Conservation (phyloP, 2,329 filamentous ascomycete species). For the Colletotrichum neosansevieriae region DNA sequence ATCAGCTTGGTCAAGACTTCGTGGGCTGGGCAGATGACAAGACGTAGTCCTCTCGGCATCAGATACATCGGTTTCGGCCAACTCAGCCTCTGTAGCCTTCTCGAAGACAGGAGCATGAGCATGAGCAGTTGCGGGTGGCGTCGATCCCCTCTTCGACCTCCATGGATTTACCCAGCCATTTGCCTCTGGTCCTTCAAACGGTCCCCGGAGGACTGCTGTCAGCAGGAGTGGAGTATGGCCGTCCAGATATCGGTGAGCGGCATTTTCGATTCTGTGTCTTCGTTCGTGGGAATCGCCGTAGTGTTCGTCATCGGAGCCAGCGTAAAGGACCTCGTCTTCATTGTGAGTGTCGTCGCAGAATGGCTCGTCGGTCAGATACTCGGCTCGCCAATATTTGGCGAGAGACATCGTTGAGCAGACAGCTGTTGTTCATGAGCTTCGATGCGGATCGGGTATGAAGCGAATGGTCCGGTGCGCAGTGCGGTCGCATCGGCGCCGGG, state of each 20-base stretch:
- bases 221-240: slow-evolving; percentile 69
- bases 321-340: slow-evolving; percentile 63
- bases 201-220: slow-evolving; percentile 71
- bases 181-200: slow-evolving; percentile 59
- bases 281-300: slow-evolving; percentile 60
- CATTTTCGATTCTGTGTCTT: slow-evolving; percentile 67
- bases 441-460: neutral
- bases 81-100: neutral
- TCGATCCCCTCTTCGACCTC: slow-evolving; percentile 49
- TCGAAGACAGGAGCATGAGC: neutral
- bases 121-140: neutral
- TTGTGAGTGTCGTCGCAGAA: slow-evolving; percentile 58
- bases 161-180: slow-evolving; percentile 67
- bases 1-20: slow-evolving; percentile 53
- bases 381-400: slow-evolving; percentile 24
- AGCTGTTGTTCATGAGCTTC: neutral
- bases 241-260: slow-evolving; percentile 68
- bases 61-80: slow-evolving; percentile 4
- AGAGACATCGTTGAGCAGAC: slow-evolving; percentile 13
- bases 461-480: neutral
- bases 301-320: slow-evolving; percentile 69
- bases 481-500: slow-evolving; percentile 34
- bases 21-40: slow-evolving; percentile 58
- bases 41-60: slow-evolving; percentile 13
- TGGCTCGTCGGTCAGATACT: slow-evolving; percentile 44